These are phyloP conservation scores for Fusarium avenaceum DNA, from an alignment of 2,329 filamentous ascomycete genomes.

Conservation along the genomic window DNA sequence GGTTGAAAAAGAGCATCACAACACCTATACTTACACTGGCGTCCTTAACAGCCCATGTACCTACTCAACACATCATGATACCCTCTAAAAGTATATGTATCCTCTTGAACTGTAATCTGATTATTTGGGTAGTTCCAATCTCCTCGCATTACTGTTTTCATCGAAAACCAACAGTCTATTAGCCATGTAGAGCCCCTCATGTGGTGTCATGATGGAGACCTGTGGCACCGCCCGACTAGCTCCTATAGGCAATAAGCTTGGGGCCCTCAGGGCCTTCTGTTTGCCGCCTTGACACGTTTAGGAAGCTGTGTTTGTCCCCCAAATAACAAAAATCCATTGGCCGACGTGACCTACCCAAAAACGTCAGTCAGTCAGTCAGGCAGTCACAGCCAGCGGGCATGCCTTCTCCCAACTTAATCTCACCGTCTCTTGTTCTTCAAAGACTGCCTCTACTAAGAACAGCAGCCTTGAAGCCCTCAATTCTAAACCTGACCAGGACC, in stretches of 20 bases:
- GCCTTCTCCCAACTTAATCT: slow-evolving; percentile 52
- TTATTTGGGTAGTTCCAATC: not conserved
- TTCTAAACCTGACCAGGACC: slow-evolving; percentile 20
- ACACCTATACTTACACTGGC: not conserved
- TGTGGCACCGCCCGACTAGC: slow-evolving; percentile 30
- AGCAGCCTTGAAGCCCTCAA: slow-evolving; percentile 47
- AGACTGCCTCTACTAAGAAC: slow-evolving; percentile 54
- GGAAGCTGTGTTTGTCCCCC: slow-evolving; percentile 42
- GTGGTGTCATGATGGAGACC: slow-evolving; percentile 26
- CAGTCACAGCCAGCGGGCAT: slow-evolving; percentile 44
- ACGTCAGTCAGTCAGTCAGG: slow-evolving; percentile 16
- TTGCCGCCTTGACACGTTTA: slow-evolving; percentile 45
- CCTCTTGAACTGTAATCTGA: not conserved
- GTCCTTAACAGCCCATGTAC: not conserved
- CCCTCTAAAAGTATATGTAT: not conserved
- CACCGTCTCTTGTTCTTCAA: slow-evolving; percentile 53
- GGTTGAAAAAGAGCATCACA: not conserved
- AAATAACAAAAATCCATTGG: slow-evolving; percentile 43
- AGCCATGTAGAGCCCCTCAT: slow-evolving; percentile 13
- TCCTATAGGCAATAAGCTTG: slow-evolving; percentile 31
- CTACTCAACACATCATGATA: not conserved
- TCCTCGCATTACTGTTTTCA: not conserved
- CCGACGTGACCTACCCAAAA: slow-evolving; percentile 35
- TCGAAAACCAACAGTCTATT: not conserved
- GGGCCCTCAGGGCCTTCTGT: slow-evolving; percentile 21